Percentiles rank a stretch among this genome's conserved stretches.
phyloP scores from a whole-genome alignment of 495 filamentous ascomycete genomes.

The Lepraria neglecta region DNA sequence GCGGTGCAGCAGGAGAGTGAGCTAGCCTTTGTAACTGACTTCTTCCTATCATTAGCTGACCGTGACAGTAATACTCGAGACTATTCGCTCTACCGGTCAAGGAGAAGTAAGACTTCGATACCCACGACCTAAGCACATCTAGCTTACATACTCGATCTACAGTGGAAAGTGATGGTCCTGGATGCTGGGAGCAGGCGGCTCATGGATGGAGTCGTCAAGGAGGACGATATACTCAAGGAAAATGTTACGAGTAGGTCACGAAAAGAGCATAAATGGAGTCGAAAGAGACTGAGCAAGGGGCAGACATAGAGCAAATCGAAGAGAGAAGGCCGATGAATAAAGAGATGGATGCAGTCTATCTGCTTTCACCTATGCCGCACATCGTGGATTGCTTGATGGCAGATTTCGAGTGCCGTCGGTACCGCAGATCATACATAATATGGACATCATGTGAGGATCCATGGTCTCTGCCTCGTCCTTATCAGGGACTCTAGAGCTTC shows the following conservation, averaged over 20 bases:
- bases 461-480: neutral
- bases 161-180: conserved; percentile 96
- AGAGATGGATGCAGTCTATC: conserved; percentile 88
- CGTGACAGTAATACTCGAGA: conserved; percentile 50
- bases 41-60: neutral
- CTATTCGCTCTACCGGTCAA: conserved; percentile 52
- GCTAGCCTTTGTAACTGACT: conserved; percentile 20
- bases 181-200: conserved; percentile 74
- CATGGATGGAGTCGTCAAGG: conserved; percentile 78
- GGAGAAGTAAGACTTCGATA: conserved; percentile 46
- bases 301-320: conserved; percentile 91
- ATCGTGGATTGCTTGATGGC: conserved; percentile 90
- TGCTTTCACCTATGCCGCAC: conserved; percentile 75
- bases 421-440: conserved; percentile 65
- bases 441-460: conserved; percentile 69
- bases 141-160: conserved; percentile 27
- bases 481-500: conserved; percentile 4
- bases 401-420: conserved; percentile 77
- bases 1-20: conserved; percentile 48
- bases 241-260: conserved; percentile 78
- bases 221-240: conserved; percentile 91
- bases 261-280: neutral
- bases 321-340: conserved; percentile 69
- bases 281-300: conserved; percentile 20
- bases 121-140: conserved; percentile 8